Base-by-base conservation (phyloP, 2,329 filamentous ascomycete genomes). In the Phaeomoniella chlamydospora region DNA sequence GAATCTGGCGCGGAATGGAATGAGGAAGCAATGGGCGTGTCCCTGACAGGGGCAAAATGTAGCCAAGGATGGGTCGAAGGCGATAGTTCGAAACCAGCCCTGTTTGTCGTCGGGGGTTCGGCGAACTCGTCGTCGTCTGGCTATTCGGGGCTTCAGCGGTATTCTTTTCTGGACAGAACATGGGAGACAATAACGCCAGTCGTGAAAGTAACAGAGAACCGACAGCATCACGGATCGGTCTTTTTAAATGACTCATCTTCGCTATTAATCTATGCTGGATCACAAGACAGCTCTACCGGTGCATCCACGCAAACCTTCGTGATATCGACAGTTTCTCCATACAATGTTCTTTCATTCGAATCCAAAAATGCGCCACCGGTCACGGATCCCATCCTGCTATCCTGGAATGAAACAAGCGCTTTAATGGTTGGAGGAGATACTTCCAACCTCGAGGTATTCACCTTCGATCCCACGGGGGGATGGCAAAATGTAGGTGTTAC, bases 191-290 rank as follows among this genome's bases (percentile, higher is more conserved):
- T 80, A 29, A 52, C 52, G 10, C 61, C 66, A 3, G 53, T 57
- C 12, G 60, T 61, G 18, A 53, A 58, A 22, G 72, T 77, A 32
- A 70, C 80, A 33, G 68, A 80, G 50, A 74, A 84, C 49, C 75
- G 85, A 39, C 64, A 74, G 39, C 72, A 78, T 46, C 88, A 96
- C 55, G 77, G 74, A 44, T 80, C 80, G 10, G 69, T 73, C 13
- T 94, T 86, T 52, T 64, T 96, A 37, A 69, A 75, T 42, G 68
- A 69, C 15, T 71, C 74, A 12, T 69, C 83, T 37, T 70, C 74
- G 3, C 81, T 96, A 37, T 59, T 94, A 15, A 68, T 94, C 16
- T 94, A 87, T 52, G 82, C 78, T 18, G 88, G 88, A 32, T 74
- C 69, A 12, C 74, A 77, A 47, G 71, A 77, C 45, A 73, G 72